phyloP scores from a whole-genome alignment of 2,329 filamentous ascomycete genomes.

The Purpureocillium takamizusanense region DNA sequence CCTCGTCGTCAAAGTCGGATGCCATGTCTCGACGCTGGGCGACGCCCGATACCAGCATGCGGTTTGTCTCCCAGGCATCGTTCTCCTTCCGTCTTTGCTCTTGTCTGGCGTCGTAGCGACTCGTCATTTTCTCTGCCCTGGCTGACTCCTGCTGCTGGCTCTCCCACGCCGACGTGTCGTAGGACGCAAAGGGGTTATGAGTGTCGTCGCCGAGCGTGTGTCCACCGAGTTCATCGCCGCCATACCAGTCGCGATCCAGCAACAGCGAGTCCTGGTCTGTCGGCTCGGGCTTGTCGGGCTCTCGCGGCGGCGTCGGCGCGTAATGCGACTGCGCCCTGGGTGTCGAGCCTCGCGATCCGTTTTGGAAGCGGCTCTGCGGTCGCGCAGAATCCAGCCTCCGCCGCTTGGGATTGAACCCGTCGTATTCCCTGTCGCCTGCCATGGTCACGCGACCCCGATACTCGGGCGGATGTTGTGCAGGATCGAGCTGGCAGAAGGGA shows the following conservation, averaged over 20 bases:
- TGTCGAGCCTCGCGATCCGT: constrained; percentile 23
- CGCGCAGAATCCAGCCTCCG: constrained; percentile 25
- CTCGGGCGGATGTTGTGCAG: too few species aligned
- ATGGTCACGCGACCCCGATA: constrained; percentile 10
- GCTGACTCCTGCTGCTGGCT: constrained; percentile 69
- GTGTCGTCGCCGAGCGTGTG: constrained; percentile 83
- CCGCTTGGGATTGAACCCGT: constrained; percentile 29
- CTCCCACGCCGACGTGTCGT: constrained; percentile 65
- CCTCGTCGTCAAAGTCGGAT: constrained; percentile 83
- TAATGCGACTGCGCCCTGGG: constrained; percentile 25
- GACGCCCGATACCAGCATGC: constrained; percentile 93
- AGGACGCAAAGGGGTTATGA: constrained; percentile 84
- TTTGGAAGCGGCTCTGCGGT: constrained; percentile 17
- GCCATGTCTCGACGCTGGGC: constrained; percentile 80
- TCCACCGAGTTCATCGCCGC: constrained; percentile 70
- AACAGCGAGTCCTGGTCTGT: constrained; percentile 62
- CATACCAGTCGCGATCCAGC: constrained; percentile 89
- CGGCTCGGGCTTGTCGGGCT: constrained; percentile 46
- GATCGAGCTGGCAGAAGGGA: too few species aligned
- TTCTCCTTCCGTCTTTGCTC: constrained; percentile 88
- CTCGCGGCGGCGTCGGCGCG: constrained; percentile 29
- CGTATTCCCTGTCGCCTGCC: constrained; percentile 26
- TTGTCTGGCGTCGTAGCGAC: constrained; percentile 57
- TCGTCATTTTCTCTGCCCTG: constrained; percentile 71
- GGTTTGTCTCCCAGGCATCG: constrained; percentile 97